Evolutionary conservation across 805 yeast genomes (phyloP).

Genomic region (Clavispora santaluciae): DNA sequence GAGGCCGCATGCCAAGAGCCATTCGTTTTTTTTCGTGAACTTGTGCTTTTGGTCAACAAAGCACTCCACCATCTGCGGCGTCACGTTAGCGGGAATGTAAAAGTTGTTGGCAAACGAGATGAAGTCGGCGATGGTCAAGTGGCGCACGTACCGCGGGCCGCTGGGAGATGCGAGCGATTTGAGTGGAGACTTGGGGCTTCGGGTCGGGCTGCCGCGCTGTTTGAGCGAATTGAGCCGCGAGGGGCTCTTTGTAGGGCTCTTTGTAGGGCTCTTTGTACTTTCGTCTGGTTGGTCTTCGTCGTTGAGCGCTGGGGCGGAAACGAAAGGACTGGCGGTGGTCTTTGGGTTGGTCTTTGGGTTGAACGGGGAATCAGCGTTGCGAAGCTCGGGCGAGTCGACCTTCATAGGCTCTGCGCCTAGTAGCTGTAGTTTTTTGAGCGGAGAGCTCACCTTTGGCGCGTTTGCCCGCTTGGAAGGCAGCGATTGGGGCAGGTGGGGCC

Average conservation of each 20-base stretch:
- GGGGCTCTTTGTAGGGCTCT: slow-evolving; percentile 12
- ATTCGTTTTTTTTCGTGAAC: slow-evolving; percentile 50
- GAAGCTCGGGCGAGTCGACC: background rate
- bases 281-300: background rate
- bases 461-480: slow-evolving; percentile 17
- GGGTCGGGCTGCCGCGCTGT: background rate
- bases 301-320: background rate
- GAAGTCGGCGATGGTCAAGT: slow-evolving; percentile 30
- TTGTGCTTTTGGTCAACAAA: slow-evolving; percentile 48
- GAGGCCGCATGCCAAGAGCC: slow-evolving; percentile 68
- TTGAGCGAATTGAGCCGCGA: slow-evolving; percentile 8
- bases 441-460: slow-evolving; percentile 33
- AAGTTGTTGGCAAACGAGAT: slow-evolving; percentile 56
- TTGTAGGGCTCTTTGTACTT: slow-evolving; percentile 14
- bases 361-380: slow-evolving; percentile 9
- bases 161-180: slow-evolving; percentile 2
- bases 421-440: slow-evolving; percentile 29
- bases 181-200: background rate
- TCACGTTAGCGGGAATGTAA: slow-evolving; percentile 51
- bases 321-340: background rate
- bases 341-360: slow-evolving; percentile 3
- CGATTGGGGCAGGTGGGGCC: slow-evolving; percentile 9
- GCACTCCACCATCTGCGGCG: slow-evolving; percentile 46
- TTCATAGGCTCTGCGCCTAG: background rate
- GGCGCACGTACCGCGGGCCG: slow-evolving; percentile 11